Conservation (phyloP, 2,329 filamentous ascomycete species). For the Chrysosporium queenslandicum region DNA sequence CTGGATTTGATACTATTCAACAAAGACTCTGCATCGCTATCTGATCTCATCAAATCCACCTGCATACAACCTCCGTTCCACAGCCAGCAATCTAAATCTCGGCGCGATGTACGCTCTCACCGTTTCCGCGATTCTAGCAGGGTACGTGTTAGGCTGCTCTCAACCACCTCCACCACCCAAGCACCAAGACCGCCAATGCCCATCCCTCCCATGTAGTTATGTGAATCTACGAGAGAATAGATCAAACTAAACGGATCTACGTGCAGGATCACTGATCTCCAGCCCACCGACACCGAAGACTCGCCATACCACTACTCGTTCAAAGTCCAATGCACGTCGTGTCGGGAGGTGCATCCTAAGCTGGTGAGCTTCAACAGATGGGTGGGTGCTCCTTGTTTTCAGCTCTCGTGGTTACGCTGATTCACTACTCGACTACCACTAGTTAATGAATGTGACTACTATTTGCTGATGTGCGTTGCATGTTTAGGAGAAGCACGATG, state of each 20-base stretch:
- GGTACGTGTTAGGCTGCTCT: conserved; percentile 4
- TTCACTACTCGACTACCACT: too few species aligned
- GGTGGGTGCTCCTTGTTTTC: conserved; percentile 42
- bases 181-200: too few species aligned
- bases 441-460: neutral
- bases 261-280: conserved; percentile 75
- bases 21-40: too few species aligned
- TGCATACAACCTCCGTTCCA: too few species aligned
- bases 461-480: conserved; percentile 6
- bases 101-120: conserved; percentile 7
- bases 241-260: neutral
- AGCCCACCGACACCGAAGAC: conserved; percentile 69
- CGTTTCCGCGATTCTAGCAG: conserved; percentile 4
- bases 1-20: too few species aligned
- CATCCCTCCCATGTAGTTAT: too few species aligned
- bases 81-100: too few species aligned
- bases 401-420: neutral
- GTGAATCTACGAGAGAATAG: too few species aligned
- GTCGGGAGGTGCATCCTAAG: conserved; percentile 81
- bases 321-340: conserved; percentile 97
- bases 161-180: too few species aligned
- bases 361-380: conserved; percentile 78
- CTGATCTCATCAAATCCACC: too few species aligned
- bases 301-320: conserved; percentile 94
- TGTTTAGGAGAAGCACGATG: conserved; percentile 75